These are phyloP conservation scores for Exidia glandulosa DNA, from an alignment of 768 basidiomycete species.

Conservation along the genomic window DNA sequence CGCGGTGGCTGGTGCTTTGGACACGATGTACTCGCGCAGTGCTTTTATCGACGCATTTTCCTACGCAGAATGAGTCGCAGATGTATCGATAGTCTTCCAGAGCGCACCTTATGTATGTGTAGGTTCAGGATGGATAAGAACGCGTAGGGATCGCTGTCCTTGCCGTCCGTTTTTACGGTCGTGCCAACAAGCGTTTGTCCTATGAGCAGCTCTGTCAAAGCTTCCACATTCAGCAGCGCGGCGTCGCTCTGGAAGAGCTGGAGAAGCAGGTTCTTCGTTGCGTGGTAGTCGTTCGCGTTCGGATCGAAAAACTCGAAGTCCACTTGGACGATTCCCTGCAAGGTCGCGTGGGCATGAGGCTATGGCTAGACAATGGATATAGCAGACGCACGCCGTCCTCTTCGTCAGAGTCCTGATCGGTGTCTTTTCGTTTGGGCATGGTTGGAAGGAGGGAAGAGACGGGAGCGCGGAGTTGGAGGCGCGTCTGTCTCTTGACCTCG, in stretches of 20 bases:
- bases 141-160: constrained; percentile 84
- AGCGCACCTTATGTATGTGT: constrained; percentile 47
- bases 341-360: not conserved
- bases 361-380: not conserved
- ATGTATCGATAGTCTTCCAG: constrained; percentile 7
- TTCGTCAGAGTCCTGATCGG: constrained; percentile 10
- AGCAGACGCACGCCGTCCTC: constrained; percentile 8
- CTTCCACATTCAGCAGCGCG: constrained; percentile 54
- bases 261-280: constrained; percentile 35
- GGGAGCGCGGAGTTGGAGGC: not conserved
- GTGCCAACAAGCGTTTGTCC: constrained; percentile 63
- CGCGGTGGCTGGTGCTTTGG: constrained; percentile 40
- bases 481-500: not conserved
- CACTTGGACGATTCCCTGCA: constrained; percentile 64
- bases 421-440: constrained; percentile 14
- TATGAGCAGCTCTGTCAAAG: constrained; percentile 71
- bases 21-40: constrained; percentile 57
- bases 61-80: constrained; percentile 26
- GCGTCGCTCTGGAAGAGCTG: constrained; percentile 61
- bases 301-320: constrained; percentile 93
- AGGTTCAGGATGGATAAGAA: constrained; percentile 78
- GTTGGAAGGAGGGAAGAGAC: not conserved
- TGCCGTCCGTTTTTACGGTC: constrained; percentile 86
- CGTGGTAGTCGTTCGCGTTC: constrained; percentile 75
- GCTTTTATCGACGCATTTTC: constrained; percentile 60